phyloP scores from a whole-genome alignment of 1,284 basidiomycete genomes.

The Malassezia sympodialis region DNA sequence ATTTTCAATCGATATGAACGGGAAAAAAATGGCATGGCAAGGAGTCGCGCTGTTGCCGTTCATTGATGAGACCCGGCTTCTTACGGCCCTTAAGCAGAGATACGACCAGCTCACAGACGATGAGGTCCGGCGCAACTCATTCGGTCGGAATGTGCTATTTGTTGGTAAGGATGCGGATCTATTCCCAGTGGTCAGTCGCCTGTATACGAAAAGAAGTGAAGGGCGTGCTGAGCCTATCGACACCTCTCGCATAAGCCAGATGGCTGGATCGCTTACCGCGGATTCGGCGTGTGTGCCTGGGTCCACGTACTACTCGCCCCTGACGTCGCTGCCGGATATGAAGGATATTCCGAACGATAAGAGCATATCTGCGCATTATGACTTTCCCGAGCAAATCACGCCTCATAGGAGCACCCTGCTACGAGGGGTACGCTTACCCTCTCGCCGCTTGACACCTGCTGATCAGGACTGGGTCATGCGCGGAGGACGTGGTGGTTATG shows the following conservation, averaged over 20 bases:
- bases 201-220: constrained; percentile 76
- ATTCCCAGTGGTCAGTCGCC: constrained; percentile 68
- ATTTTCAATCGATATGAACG: constrained; percentile 98
- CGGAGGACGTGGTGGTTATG: constrained; percentile 41
- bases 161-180: constrained; percentile 73
- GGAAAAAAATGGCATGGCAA: constrained; percentile 99
- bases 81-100: constrained; percentile 64
- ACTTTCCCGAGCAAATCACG: constrained; percentile 73
- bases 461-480: constrained; percentile 63
- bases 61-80: constrained; percentile 68
- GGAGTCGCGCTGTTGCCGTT: constrained; percentile 93
- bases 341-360: constrained; percentile 76
- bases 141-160: constrained; percentile 76
- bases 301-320: constrained; percentile 73
- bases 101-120: constrained; percentile 68
- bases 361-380: constrained; percentile 75
- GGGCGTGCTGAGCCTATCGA: constrained; percentile 55
- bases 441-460: constrained; percentile 58
- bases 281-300: constrained; percentile 85
- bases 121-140: constrained; percentile 71
- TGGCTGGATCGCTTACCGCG: constrained; percentile 67
- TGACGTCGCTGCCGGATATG: constrained; percentile 47
- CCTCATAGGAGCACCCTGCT: constrained; percentile 79
- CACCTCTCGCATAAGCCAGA: constrained; percentile 61
- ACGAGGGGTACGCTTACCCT: constrained; percentile 60